Evolutionary conservation across 2,329 filamentous ascomycete species (phyloP), one percentile per base, ranked within the genome.

Genomic region (Graphilbum fragrans): DNA sequence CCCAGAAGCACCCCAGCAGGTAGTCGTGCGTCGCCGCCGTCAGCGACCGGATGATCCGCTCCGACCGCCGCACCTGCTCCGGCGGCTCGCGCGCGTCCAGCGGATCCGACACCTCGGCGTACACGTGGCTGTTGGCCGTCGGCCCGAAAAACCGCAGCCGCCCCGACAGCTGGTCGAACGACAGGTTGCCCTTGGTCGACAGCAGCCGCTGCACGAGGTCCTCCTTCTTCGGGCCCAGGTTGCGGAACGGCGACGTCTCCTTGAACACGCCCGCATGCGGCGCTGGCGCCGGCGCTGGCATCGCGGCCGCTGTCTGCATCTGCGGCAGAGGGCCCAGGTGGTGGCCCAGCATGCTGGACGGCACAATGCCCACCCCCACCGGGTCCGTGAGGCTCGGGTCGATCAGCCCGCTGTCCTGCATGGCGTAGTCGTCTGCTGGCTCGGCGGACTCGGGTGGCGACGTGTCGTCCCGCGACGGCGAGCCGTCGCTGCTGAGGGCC

Each of bases 81-180:
- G 63, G 57, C 4, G 61, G 57, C 42, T 67, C 64, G 14, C 57
- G 55, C 2, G 54, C 55, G 36, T 59, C 53, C 14, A 57, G 52
- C n/a, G 57, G 56, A 36, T 54, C 52, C 2, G 57, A 50, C 1
- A 59, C 52, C 25, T 61, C 60, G 4, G 66, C 66, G 45, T 70
- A 66, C 2, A 72, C 65, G 41, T 72, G 69, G 43, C 63, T 66
- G 52, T 71, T 72, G n/a, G n/a, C n/a, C n/a, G n/a, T n/a, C n/a
- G n/a, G n/a, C n/a, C n/a, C n/a, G n/a, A n/a, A n/a, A 55, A 70
- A 73, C 20, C 68, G 61, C 6, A 69, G 51, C n/a, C 65, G 57
- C 5, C 67, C 68, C 18, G 62, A 67, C 2, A 70, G 54, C 45
- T 69, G 68, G 45, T 73, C 69, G 42, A 72, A 69, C 16, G 64